Evolutionary conservation across 225 moss, liverwort and hornwort species (phyloP), one percentile per base, ranked within the genome.

Genomic region (Straminergon stramineum): DNA sequence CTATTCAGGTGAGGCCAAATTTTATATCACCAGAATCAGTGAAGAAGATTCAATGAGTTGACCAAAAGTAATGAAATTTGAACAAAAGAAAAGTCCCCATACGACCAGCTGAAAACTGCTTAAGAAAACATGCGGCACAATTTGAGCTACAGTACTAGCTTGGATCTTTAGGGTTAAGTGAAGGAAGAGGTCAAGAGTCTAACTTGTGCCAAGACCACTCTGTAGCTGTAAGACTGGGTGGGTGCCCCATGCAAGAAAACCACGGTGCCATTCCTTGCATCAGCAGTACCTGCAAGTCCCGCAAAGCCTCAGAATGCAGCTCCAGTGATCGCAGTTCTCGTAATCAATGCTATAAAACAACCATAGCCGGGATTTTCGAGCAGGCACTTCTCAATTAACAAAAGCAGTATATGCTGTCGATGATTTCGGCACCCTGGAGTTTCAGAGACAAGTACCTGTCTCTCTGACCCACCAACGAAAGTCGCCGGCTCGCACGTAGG

Each of bases 211-310:
- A 99, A 81, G 32, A 99, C 96, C 88, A 94, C 97, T 64, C 96
- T 93, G 90, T 97, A 99, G 94, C 99, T 97, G 90, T 97, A 99
- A 60, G 99, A 99, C 89, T 99, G 99, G 17, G 97, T 90, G 80
- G 99, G 99, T 43, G 99, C 95, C 85, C 99, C 99, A 87, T 99
- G 99, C 90, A 99, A 87, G 61, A 99, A 95, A 43, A 99, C 87
- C 87, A 99, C 95, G 11, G 95, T 95, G 71, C 99, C 99, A 76
- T 95, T 99, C 86, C 83, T 93, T 32, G 96, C 90, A 73, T 85
- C 68, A 10, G 91, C 83, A 37, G 92, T 80, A 60, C 97, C 97
- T 96, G 94, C 79, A 43, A 79, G 52, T 32, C 66, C 83, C 52
- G 34, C 64, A 57, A 63, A 90, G 15, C 11, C 64, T 90, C 65